phyloP scores from a whole-genome alignment of 1,139 yeast species.

The Magnusiomyces magnusii region DNA sequence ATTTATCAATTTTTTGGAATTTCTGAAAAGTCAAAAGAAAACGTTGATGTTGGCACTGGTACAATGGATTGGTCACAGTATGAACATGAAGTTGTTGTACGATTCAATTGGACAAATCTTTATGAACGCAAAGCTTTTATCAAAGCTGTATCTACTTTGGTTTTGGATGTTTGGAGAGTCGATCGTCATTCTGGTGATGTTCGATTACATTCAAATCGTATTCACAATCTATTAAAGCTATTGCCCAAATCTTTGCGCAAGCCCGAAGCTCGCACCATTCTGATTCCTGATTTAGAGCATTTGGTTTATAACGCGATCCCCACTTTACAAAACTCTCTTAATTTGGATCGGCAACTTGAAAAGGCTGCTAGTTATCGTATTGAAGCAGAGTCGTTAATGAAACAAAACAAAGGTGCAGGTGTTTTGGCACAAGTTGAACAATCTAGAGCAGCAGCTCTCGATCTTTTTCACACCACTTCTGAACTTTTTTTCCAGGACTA shows the following conservation, averaged over 20 bases:
- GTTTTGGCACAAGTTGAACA: constrained; percentile 7
- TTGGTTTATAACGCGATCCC: constrained; percentile 28
- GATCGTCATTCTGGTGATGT: constrained; percentile 25
- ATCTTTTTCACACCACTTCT: constrained; percentile 13
- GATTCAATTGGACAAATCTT: constrained; percentile 33
- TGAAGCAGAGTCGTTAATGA: neutral
- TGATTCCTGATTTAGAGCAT: constrained; percentile 30
- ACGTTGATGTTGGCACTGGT: neutral
- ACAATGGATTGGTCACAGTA: constrained; percentile 36
- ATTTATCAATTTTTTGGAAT: neutral
- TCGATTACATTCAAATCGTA: constrained; percentile 25
- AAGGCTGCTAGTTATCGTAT: no score
- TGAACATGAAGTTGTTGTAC: constrained; percentile 44
- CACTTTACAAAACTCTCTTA: neutral
- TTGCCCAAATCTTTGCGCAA: constrained; percentile 28
- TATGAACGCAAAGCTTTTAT: constrained; percentile 26
- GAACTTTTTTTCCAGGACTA: constrained; percentile 58
- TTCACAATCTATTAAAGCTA: constrained; percentile 26
- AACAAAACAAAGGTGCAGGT: constrained; percentile 1
- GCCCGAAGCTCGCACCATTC: constrained; percentile 19
- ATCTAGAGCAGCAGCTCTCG: neutral
- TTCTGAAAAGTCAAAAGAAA: neutral
- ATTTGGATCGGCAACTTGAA: neutral
- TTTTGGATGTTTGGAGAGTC: constrained; percentile 36
- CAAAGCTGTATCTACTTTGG: constrained; percentile 28